A percentile compares a stretch with the other conserved stretches of the same genome.
Evolutionary conservation across 2,329 filamentous ascomycete genomes (phyloP).

Genomic region (Beauveria scarabaeidicola): DNA sequence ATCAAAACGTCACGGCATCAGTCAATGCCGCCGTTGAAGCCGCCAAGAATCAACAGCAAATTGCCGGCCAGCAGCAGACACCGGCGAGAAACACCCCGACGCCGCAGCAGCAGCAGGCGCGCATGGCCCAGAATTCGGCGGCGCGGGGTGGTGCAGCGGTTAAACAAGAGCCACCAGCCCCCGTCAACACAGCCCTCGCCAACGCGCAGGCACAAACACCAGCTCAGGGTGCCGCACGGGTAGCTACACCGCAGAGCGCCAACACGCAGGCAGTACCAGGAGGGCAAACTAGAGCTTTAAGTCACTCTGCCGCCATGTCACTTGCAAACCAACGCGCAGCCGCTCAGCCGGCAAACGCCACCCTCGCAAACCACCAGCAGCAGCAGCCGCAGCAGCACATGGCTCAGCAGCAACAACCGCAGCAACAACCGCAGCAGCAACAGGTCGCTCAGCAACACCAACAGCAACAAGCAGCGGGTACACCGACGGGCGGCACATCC

Average conservation of each 20-base stretch:
- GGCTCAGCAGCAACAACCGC: conserved; percentile 9
- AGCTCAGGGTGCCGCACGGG: conserved; percentile 38
- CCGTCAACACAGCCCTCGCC: conserved; percentile 41
- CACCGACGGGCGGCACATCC: conserved; percentile 16
- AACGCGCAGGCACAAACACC: conserved; percentile 36
- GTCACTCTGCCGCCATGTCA: conserved; percentile 41
- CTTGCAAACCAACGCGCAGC: conserved; percentile 36
- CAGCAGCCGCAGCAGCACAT: not conserved
- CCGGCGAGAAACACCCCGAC: conserved; percentile 22
- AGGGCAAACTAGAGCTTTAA: conserved; percentile 34
- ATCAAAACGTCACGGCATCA: conserved; percentile 28
- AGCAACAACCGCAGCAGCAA: conserved; percentile 16
- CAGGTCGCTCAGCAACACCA: conserved; percentile 23
- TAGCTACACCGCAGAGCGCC: conserved; percentile 41
- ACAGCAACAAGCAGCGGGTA: conserved; percentile 11
- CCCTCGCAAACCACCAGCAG: conserved; percentile 23
- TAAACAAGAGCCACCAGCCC: conserved; percentile 29
- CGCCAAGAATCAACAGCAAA: conserved; percentile 34
- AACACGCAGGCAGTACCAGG: conserved; percentile 28
- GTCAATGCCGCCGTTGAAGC: conserved; percentile 37
- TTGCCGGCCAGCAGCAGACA: conserved; percentile 21
- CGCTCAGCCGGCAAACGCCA: conserved; percentile 25
- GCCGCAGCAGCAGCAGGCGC: conserved; percentile 23
- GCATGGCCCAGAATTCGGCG: conserved; percentile 20
- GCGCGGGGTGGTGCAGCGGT: not conserved